Evolutionary conservation across 2,329 filamentous ascomycete species (phyloP).

Genomic region (Monosporascus sp.): DNA sequence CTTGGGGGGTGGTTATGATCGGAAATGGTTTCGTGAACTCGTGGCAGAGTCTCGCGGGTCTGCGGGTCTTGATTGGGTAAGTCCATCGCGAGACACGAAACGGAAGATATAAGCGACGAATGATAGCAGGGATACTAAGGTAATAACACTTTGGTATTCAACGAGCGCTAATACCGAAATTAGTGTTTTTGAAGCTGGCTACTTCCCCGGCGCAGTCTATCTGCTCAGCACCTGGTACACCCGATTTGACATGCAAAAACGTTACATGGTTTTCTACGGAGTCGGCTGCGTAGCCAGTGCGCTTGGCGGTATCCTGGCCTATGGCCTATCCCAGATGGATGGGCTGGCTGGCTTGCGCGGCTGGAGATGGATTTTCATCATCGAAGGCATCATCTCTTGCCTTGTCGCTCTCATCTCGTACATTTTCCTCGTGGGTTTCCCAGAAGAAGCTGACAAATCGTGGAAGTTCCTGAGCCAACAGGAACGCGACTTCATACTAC

Average conservation of each 20-base stretch:
- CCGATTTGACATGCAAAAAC: conserved; percentile 58
- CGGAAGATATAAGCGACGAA: too few species aligned
- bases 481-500: conserved; percentile 49
- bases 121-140: too few species aligned
- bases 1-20: conserved; percentile 22
- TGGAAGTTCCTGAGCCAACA: conserved; percentile 47
- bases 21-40: conserved; percentile 10
- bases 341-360: conserved; percentile 36
- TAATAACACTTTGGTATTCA: too few species aligned
- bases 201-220: conserved; percentile 50
- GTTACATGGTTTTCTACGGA: conserved; percentile 33
- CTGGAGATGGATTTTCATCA: conserved; percentile 44
- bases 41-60: conserved; percentile 9
- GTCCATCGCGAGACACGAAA: too few species aligned
- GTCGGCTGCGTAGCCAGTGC: conserved; percentile 22
- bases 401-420: conserved; percentile 39
- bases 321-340: conserved; percentile 32
- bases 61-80: conserved; percentile 36
- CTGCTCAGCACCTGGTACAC: conserved; percentile 65
- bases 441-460: conserved; percentile 45
- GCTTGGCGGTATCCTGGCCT: conserved; percentile 21
- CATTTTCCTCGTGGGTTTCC: conserved; percentile 59
- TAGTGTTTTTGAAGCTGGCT: conserved; percentile 47
- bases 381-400: conserved; percentile 42
- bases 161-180: too few species aligned